phyloP scores from a whole-genome alignment of 371 early-diverging fungal species.

The Mucor piriformis region DNA sequence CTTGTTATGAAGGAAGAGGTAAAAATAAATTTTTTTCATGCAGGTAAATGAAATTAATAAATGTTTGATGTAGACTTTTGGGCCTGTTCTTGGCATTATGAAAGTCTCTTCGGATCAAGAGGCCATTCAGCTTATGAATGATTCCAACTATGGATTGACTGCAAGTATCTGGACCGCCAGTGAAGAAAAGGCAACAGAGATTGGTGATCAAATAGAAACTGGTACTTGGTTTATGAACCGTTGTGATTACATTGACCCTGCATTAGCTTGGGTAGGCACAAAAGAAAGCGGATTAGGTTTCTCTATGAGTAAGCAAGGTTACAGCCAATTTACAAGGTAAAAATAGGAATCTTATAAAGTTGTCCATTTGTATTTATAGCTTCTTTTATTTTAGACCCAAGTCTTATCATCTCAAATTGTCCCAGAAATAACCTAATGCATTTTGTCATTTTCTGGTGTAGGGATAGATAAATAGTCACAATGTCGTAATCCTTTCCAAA shows the following conservation, averaged over 20 bases:
- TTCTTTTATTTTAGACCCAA: constrained; percentile 42
- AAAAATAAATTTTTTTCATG: not conserved
- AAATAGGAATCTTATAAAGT: not conserved
- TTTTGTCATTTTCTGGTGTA: too few relatives aligned
- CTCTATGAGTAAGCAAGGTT: constrained; percentile 72
- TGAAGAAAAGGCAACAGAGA: constrained; percentile 57
- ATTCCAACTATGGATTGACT: constrained; percentile 83
- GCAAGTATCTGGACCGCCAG: constrained; percentile 83
- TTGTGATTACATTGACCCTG: constrained; percentile 83
- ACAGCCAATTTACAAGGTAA: constrained; percentile 66
- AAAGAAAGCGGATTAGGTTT: constrained; percentile 84
- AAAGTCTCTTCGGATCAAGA: constrained; percentile 73
- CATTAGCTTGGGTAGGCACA: constrained; percentile 80
- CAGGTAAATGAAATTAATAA: not conserved
- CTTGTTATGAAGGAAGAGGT: constrained; percentile 80
- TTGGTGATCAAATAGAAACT: constrained; percentile 74
- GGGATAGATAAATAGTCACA: not conserved
- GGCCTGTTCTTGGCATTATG: constrained; percentile 83
- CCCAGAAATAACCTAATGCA: constrained; percentile 30
- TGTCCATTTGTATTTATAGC: not conserved
- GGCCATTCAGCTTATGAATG: constrained; percentile 81
- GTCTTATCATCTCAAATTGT: constrained; percentile 52
- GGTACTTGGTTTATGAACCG: constrained; percentile 92
- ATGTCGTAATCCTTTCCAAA: not conserved
- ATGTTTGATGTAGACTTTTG: constrained; percentile 64